phyloP scores from a whole-genome alignment of 306 rosid species.

The Hippophae gyantsensis region DNA sequence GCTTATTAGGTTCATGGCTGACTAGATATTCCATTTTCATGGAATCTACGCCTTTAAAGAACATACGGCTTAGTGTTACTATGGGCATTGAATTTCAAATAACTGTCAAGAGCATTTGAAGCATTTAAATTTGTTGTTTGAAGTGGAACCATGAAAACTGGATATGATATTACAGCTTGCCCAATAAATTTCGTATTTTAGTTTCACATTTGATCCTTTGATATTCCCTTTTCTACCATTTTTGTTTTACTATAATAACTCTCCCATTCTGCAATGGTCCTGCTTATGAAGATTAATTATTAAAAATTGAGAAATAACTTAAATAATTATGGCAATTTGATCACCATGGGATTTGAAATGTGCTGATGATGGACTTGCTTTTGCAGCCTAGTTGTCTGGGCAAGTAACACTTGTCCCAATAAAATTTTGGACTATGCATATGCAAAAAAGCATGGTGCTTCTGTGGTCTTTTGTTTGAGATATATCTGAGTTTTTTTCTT shows the following conservation, averaged over 20 bases:
- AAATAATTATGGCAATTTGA: neutral
- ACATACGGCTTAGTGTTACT: constrained; percentile 10
- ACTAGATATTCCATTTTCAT: constrained; percentile 26
- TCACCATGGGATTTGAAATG: neutral
- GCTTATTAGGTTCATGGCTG: constrained; percentile 15
- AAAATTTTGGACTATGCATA: neutral
- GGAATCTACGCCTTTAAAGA: constrained; percentile 19
- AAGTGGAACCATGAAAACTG: constrained; percentile 2
- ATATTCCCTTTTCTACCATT: no score
- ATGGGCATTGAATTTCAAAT: no score
- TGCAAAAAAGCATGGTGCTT: neutral
- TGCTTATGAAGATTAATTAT: neutral
- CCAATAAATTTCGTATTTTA: neutral
- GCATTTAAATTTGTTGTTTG: neutral
- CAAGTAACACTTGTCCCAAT: neutral
- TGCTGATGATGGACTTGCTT: neutral
- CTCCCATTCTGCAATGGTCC: neutral
- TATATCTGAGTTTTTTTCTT: neutral
- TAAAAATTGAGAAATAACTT: neutral
- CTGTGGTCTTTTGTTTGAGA: neutral
- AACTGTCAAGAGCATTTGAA: no score
- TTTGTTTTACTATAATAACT: no score
- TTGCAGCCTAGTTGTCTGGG: neutral
- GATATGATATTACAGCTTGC: neutral
- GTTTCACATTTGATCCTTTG: neutral